Base-by-base conservation (phyloP, 257 asterid species). In the Jaltomata sinuosa region DNA sequence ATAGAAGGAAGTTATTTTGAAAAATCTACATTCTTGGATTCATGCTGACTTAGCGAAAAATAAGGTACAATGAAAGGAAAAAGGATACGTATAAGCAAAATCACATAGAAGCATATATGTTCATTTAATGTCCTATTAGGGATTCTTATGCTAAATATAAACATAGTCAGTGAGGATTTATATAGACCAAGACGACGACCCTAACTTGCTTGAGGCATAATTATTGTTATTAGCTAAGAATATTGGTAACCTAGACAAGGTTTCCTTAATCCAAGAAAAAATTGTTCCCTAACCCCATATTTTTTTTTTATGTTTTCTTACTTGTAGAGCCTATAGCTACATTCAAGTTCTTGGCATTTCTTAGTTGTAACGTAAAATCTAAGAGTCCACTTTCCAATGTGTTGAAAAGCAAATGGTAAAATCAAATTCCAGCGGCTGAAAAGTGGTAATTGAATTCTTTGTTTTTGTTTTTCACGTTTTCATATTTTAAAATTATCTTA, bases 241-340 rank as follows among this genome's bases (percentile, higher is more conserved):
- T 34, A 19, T 19, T 68, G 27, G 19, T 69, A 57, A 6, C 50
- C 31, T 69, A 69, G 78, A 69, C 86, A 82, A 47, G 69, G 77
- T 85, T 83, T 84, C 84, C 80, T 84, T 68, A 81, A 29, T 82
- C 71, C 61, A 79, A 40, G 81, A 87, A 85, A 87, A 84, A n/a
- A 84, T 76, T 80, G 83, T 54, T 85, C 61, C 80, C 16, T 65
- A 74, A 11, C 54, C 54, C 50, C 61, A 49, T 25, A n/a, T 16
- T 31, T 67, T 42, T 88, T 72, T 59, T 49, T 36, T 2, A 0
- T 8, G 2, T 53, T n/a, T 57, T n/a, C n/a, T 12, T 3, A 6
- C 5, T 5, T 62, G 1, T 22, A n/a, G n/a, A 74, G n/a, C 80
- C 55, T 47, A 47, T 72, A 45, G 31, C 55, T 22, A 31, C 25